Conservation (phyloP, 768 basidiomycete genomes). For the Stropharia rugosoannulata region DNA sequence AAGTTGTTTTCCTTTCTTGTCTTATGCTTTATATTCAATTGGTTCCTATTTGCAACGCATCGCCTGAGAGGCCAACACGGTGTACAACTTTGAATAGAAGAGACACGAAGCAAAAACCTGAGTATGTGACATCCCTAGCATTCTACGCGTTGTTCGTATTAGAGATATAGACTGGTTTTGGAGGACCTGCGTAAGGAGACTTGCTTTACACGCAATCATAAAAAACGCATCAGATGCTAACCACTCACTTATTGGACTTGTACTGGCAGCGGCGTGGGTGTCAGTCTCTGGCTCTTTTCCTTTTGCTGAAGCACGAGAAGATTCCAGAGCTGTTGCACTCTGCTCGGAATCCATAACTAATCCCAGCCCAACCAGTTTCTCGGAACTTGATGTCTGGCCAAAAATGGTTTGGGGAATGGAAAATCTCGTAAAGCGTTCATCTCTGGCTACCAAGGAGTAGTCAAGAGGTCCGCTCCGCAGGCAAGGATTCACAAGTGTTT, state of each 20-base stretch:
- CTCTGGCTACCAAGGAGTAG: slow-evolving; percentile 22
- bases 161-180: too few relatives aligned
- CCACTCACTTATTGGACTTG: neutral
- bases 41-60: too few relatives aligned
- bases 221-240: too few relatives aligned
- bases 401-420: slow-evolving; percentile 11
- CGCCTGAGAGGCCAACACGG: too few relatives aligned
- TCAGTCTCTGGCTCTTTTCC: neutral
- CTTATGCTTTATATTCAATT: too few relatives aligned
- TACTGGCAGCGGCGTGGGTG: neutral
- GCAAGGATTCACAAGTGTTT: slow-evolving; percentile 22
- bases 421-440: slow-evolving; percentile 17
- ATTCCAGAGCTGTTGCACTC: neutral
- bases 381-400: neutral
- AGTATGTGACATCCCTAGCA: too few relatives aligned
- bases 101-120: too few relatives aligned
- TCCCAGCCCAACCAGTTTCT: neutral
- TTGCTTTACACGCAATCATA: too few relatives aligned
- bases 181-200: too few relatives aligned
- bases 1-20: too few relatives aligned
- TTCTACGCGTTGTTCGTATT: too few relatives aligned
- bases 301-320: neutral
- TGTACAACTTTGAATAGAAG: too few relatives aligned
- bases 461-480: slow-evolving; percentile 22
- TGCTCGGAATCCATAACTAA: neutral